phyloP scores from a whole-genome alignment of 2,329 filamentous ascomycete genomes.

The Elsinoe arachidis region DNA sequence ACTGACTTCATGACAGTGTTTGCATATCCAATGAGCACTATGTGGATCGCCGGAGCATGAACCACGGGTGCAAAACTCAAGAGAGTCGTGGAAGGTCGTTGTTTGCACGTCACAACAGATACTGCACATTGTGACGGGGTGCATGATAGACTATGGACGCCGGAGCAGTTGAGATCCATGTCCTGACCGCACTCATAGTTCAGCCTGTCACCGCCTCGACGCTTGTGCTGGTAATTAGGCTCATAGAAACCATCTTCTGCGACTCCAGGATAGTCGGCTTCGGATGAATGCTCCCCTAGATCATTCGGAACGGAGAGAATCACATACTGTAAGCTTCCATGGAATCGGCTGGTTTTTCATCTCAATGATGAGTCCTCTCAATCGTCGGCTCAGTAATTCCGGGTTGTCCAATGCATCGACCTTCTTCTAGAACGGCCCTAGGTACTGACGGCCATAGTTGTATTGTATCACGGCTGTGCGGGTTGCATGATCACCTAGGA shows the following conservation, averaged over 20 bases:
- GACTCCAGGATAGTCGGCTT: too few relatives aligned
- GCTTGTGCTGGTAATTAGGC: slow-evolving; percentile 24
- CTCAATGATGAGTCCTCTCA: slow-evolving; percentile 19
- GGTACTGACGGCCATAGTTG: slow-evolving; percentile 25
- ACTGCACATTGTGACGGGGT: background rate
- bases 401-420: slow-evolving; percentile 18
- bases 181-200: background rate
- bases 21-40: slow-evolving; percentile 9
- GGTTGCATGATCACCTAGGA: slow-evolving; percentile 29
- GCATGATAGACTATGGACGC: background rate
- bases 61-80: background rate
- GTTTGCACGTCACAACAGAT: background rate
- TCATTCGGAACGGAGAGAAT: background rate
- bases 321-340: background rate
- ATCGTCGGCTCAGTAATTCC: slow-evolving; percentile 18
- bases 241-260: too few relatives aligned
- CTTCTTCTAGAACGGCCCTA: slow-evolving; percentile 20
- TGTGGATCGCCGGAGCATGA: background rate
- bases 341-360: slow-evolving; percentile 14
- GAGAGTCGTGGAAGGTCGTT: background rate
- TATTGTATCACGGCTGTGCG: slow-evolving; percentile 23
- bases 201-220: slow-evolving; percentile 9
- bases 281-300: background rate
- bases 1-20: slow-evolving; percentile 11
- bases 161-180: background rate